Evolutionary conservation across 257 asterid genomes (phyloP).

Genomic region (Solanum appendiculatum): DNA sequence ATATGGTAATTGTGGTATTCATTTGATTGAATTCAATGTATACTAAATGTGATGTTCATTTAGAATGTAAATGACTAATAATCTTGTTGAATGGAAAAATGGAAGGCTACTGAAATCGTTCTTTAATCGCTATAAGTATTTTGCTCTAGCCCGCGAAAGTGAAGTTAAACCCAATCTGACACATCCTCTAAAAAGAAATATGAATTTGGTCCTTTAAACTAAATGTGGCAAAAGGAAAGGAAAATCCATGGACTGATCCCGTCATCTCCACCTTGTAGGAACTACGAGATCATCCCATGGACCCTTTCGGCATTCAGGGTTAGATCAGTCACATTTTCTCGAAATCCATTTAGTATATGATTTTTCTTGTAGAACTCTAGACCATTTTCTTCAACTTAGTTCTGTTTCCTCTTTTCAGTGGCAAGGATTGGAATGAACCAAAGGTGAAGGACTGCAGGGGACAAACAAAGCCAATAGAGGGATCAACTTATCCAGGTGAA

Average conservation of each 20-base stretch:
- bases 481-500: slow-evolving; percentile 42
- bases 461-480: slow-evolving; percentile 36
- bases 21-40: not conserved
- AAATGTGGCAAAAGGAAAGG: not conserved
- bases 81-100: not conserved
- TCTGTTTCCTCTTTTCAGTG: slow-evolving; percentile 21
- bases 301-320: not conserved
- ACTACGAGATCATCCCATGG: not conserved
- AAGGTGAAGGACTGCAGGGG: slow-evolving; percentile 29
- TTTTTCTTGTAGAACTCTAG: not conserved
- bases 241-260: not conserved
- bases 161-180: not conserved
- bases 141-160: not conserved
- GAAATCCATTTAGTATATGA: not conserved
- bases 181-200: not conserved
- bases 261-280: not conserved
- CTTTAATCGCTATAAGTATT: not conserved
- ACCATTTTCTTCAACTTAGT: not conserved
- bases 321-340: too few relatives aligned
- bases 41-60: not conserved
- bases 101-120: not conserved
- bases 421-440: slow-evolving; percentile 50
- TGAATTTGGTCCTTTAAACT: not conserved
- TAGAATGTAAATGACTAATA: not conserved
- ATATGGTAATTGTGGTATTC: not conserved